These are phyloP conservation scores for Wickerhamomyces bovis DNA, from an alignment of 805 yeast species.

Conservation along the genomic window DNA sequence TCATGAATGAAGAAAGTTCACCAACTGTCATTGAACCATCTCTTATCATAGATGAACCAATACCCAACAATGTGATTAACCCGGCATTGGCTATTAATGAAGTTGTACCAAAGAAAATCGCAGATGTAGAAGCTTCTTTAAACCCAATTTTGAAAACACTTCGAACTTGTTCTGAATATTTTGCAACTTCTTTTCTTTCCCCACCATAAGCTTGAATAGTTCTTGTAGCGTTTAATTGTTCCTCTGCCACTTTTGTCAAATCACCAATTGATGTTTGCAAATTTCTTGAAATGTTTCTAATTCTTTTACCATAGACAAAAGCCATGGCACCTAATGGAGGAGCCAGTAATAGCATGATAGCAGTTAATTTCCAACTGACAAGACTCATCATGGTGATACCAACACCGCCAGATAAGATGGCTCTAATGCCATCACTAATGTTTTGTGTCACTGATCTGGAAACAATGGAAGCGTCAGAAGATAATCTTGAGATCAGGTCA, in stretches of 20 bases:
- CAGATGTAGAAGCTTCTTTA: conserved; percentile 74
- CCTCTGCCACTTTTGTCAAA: conserved; percentile 87
- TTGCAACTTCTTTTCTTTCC: conserved; percentile 69
- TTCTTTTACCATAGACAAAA: conserved; percentile 71
- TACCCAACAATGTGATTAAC: conserved; percentile 64
- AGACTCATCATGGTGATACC: conserved; percentile 90
- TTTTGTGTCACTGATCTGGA: conserved; percentile 83
- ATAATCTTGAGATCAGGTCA: conserved; percentile 81
- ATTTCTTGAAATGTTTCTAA: conserved; percentile 64
- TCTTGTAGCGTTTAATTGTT: conserved; percentile 75
- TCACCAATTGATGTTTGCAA: conserved; percentile 83
- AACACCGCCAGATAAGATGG: conserved; percentile 74
- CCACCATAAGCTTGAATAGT: conserved; percentile 91
- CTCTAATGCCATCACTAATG: conserved; percentile 85
- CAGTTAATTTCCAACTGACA: conserved; percentile 77
- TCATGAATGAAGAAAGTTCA: conserved; percentile 85
- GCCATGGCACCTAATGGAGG: conserved; percentile 84
- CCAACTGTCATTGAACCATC: conserved; percentile 77
- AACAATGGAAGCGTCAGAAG: conserved; percentile 85
- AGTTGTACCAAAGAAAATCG: conserved; percentile 70
- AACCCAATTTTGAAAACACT: conserved; percentile 60
- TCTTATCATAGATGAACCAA: conserved; percentile 80
- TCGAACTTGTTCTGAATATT: conserved; percentile 68
- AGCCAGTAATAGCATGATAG: conserved; percentile 70
- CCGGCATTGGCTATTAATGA: conserved; percentile 82